Evolutionary conservation across 345 rosid species (phyloP).

Genomic region (Citrus australasica): DNA sequence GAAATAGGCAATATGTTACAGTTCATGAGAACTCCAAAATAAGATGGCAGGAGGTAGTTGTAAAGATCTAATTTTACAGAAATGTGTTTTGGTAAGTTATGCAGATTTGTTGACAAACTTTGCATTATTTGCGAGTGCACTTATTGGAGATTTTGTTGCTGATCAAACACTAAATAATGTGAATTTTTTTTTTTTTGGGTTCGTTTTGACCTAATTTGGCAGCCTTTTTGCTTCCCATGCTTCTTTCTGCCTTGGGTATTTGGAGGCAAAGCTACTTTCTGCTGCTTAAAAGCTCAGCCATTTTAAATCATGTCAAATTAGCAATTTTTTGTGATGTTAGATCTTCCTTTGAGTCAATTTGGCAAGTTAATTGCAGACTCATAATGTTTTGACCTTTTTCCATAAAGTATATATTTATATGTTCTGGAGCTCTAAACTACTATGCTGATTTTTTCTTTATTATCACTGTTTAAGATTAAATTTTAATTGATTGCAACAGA

Average conservation of each 20-base stretch:
- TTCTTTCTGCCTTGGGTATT: background rate
- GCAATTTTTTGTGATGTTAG: background rate
- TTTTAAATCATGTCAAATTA: background rate
- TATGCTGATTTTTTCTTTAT: background rate
- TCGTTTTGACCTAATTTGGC: background rate
- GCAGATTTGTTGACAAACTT: background rate
- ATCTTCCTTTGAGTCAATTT: conserved; percentile 1
- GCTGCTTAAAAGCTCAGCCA: background rate
- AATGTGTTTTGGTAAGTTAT: background rate
- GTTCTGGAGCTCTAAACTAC: background rate
- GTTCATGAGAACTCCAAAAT: background rate
- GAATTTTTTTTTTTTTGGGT: no score
- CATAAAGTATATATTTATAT: background rate
- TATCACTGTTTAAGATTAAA: background rate
- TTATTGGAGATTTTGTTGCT: background rate
- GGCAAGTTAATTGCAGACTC: background rate
- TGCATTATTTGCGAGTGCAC: background rate
- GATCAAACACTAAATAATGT: background rate
- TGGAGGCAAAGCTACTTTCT: background rate
- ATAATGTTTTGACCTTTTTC: background rate
- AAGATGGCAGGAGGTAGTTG: background rate
- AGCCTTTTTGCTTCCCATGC: background rate
- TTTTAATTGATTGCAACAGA: background rate
- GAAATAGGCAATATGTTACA: background rate
- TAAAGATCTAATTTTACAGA: background rate